These are phyloP conservation scores for Lumnitzera racemosa DNA, from an alignment of 345 rosid species.

Conservation along the genomic window DNA sequence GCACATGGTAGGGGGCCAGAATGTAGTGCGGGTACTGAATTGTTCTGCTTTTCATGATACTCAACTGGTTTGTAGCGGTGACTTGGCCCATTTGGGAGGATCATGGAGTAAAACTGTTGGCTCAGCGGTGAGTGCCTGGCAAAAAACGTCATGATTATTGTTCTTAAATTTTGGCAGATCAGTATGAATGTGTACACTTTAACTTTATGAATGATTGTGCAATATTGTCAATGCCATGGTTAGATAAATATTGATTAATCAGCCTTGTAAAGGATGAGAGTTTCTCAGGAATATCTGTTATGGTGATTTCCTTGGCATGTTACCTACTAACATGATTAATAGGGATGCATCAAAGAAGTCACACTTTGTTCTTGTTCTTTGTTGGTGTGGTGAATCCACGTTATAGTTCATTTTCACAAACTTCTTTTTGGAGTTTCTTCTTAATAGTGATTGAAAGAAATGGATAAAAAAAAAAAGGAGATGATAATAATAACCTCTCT, in stretches of 20 bases:
- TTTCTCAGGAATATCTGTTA: not conserved
- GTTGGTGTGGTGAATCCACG: too few species aligned
- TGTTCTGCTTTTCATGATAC: conserved; percentile 90
- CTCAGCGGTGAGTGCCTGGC: conserved; percentile 58
- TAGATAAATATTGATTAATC: too few species aligned
- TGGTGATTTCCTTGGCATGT: not conserved
- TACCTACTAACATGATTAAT: not conserved
- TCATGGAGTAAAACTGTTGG: conserved; percentile 93
- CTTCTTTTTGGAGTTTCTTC: too few species aligned
- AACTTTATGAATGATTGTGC: not conserved
- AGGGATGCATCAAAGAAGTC: not conserved
- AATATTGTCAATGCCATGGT: too few species aligned
- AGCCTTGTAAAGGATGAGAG: too few species aligned
- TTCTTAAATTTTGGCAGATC: not conserved
- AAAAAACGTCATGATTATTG: not conserved
- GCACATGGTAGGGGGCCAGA: conserved; percentile 91
- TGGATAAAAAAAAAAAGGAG: too few species aligned
- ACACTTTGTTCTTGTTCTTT: too few species aligned
- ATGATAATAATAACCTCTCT: too few species aligned
- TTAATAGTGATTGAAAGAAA: too few species aligned
- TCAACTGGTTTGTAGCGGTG: conserved; percentile 74
- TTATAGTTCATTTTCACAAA: too few species aligned
- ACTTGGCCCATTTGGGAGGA: conserved; percentile 81
- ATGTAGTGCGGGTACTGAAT: conserved; percentile 67
- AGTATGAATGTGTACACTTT: not conserved